These are phyloP conservation scores for Syzygium aromaticum DNA, from an alignment of 345 rosid genomes.

Conservation along the genomic window DNA sequence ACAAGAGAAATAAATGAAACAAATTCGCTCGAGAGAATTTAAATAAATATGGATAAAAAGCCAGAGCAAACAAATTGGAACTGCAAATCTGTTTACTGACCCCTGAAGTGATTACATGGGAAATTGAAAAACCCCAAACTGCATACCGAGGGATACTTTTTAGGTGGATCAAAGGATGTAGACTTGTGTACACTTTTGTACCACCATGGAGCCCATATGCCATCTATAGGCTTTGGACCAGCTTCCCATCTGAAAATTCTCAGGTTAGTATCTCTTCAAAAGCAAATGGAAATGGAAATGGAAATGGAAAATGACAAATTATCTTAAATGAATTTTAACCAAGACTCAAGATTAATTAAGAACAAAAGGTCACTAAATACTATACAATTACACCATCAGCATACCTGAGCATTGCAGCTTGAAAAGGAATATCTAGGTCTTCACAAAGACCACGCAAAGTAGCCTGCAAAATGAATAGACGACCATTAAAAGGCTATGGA, in stretches of 20 bases:
- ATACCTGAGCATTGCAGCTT: slow-evolving; percentile 67
- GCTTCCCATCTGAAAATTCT: slow-evolving; percentile 68
- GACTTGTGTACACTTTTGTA: slow-evolving; percentile 58
- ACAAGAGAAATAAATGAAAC: background rate
- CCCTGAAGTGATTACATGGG: background rate
- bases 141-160: slow-evolving; percentile 53
- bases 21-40: background rate
- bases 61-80: background rate
- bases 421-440: slow-evolving; percentile 72
- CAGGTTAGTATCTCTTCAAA: slow-evolving; percentile 1
- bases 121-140: slow-evolving; percentile 3
- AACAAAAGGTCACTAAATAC: background rate
- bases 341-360: background rate
- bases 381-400: background rate
- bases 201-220: slow-evolving; percentile 91
- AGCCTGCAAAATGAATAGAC: slow-evolving; percentile 30
- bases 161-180: slow-evolving; percentile 39
- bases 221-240: slow-evolving; percentile 83
- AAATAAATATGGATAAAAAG: background rate
- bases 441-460: slow-evolving; percentile 66
- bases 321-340: background rate
- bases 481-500: background rate
- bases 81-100: background rate
- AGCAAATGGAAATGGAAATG: background rate
- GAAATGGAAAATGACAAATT: background rate